Evolutionary conservation across 2,329 filamentous ascomycete species (phyloP), one percentile per base, ranked within the genome.

Genomic region (Sporothrix globosa): DNA sequence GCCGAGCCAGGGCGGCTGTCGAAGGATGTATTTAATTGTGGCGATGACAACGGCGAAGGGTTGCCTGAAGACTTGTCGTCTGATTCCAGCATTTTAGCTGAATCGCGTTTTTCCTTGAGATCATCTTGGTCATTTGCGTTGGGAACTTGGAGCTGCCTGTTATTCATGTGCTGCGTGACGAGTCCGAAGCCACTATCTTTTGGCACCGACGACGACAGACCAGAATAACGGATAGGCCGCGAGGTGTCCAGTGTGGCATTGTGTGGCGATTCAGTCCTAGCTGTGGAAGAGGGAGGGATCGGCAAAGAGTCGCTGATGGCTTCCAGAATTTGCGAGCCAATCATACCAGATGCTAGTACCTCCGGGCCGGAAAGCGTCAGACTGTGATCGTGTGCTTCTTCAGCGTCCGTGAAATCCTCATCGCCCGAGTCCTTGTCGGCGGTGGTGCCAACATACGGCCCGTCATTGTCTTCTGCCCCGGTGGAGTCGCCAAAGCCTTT

Each of bases 401-500:
- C 77, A 77, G 21, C 67, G 24, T 74, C 72, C 1, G 68, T 71
- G 5, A 67, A 41, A 54, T 81, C 78, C 58, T 78, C 77, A 27
- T 81, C 78, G 39, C 50, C 81, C 74, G 82, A 81, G 73, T 79
- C 80, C 6, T 21, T 67, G 11, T 13, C 21, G 5, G 30, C 30
- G 6, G 44, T 24, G 10, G 61, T 67, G n/a, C 76, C 75, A 13
- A 46, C 68, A 46, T 60, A 66, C 5, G 79, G 75, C 27, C 70
- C 68, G n/a, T 77, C 76, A 34, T 80, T 78, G 53, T 83, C 79
- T 68, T 85, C 83, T 21, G 81, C 77, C 4, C 81, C 82, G 7
- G 83, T 83, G 63, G 82, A 83, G 76, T 85, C 85, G 69, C 81
- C 82, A 75, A 90, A 90, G 14, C 87, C 88, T 73, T 85, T 83